Conservation (phyloP, 306 rosid species). For the Benincasa hispida region DNA sequence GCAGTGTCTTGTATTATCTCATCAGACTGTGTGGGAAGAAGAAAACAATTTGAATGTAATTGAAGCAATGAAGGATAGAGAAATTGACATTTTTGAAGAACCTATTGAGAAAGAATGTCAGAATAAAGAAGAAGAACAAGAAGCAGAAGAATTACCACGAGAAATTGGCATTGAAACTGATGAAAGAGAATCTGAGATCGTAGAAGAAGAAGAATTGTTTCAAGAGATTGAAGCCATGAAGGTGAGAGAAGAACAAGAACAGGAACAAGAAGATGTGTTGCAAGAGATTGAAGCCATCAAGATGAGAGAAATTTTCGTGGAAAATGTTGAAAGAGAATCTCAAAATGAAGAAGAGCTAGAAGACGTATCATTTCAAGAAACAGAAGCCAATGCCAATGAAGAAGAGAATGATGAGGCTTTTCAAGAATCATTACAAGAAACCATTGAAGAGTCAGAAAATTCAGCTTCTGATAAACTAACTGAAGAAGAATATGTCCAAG, state of each 20-base stretch:
- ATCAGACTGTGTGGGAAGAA: conserved; percentile 2
- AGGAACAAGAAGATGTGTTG: neutral
- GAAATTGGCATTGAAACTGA: neutral
- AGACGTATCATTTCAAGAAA: neutral
- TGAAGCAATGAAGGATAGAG: neutral
- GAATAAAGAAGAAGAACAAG: neutral
- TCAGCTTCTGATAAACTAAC: neutral
- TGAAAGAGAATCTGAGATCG: neutral
- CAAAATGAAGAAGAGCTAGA: neutral
- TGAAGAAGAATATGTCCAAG: neutral
- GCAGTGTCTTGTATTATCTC: conserved; percentile 18
- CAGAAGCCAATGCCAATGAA: neutral
- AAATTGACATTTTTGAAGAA: neutral
- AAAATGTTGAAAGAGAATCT: neutral
- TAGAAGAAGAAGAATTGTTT: neutral
- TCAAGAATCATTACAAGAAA: neutral
- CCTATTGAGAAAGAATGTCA: neutral
- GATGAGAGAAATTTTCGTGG: neutral
- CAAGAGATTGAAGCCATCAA: neutral
- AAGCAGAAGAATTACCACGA: neutral
- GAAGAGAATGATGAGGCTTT: neutral
- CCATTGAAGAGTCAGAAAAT: neutral
- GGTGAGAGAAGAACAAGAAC: neutral
- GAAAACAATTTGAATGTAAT: neutral
- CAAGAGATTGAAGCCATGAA: neutral